These are phyloP conservation scores for Dacryopinax primogenitus DNA, from an alignment of 768 basidiomycete species.

Conservation along the genomic window DNA sequence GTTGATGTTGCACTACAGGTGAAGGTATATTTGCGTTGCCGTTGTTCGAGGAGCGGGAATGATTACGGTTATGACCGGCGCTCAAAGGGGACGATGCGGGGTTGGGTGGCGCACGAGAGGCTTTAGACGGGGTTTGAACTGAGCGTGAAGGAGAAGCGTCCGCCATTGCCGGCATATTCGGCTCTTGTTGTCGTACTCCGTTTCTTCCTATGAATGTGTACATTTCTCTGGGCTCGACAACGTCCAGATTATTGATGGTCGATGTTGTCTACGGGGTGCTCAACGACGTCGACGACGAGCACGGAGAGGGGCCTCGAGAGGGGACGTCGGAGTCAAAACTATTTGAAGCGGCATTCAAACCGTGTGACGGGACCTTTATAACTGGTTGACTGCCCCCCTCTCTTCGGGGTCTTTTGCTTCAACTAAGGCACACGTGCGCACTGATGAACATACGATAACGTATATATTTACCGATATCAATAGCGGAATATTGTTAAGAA, in stretches of 20 bases:
- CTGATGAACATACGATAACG: not conserved
- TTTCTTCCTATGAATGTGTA: not conserved
- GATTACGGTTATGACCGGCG: not conserved
- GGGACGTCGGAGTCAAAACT: conserved; percentile 7
- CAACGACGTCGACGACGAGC: not conserved
- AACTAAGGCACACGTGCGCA: not conserved
- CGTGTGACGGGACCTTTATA: conserved; percentile 5
- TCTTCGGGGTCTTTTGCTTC: not conserved
- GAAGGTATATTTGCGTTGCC: not conserved
- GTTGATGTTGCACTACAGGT: conserved; percentile 1
- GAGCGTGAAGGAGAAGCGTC: not conserved
- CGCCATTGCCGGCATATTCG: conserved; percentile 3
- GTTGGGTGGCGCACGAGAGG: conserved; percentile 5
- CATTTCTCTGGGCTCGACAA: not conserved
- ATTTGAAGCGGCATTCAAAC: conserved; percentile 2
- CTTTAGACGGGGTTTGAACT: conserved; percentile 9
- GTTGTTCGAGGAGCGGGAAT: not conserved
- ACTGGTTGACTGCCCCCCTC: not conserved
- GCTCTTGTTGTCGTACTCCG: not conserved
- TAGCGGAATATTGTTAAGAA: not conserved
- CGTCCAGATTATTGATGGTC: not conserved
- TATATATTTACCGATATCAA: not conserved
- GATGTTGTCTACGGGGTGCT: not conserved
- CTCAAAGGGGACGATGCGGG: not conserved
- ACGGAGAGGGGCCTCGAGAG: not conserved